Evolutionary conservation across 345 rosid genomes (phyloP).

Genomic region (Pugionium cornutum): DNA sequence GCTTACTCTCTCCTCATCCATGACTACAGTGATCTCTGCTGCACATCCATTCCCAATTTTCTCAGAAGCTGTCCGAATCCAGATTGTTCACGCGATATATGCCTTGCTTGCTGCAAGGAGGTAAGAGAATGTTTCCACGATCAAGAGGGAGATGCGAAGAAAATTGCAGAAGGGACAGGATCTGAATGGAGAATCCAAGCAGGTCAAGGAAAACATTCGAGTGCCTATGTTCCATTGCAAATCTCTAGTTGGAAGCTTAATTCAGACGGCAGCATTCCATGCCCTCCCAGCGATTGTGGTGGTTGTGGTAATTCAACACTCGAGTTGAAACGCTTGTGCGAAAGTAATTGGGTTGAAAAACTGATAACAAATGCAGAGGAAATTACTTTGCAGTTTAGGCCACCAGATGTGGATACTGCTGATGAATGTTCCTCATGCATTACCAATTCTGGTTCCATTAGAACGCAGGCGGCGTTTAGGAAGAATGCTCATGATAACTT

Average conservation of each 20-base stretch:
- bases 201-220: slow-evolving; percentile 10
- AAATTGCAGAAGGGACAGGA: slow-evolving; percentile 1
- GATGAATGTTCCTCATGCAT: slow-evolving; percentile 52
- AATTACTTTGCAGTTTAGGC: slow-evolving; percentile 40
- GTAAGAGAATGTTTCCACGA: slow-evolving; percentile 45
- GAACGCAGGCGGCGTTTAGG: slow-evolving; percentile 59
- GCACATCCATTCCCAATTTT: slow-evolving; percentile 59
- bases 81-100: slow-evolving; percentile 53
- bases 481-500: slow-evolving; percentile 56
- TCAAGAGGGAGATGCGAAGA: slow-evolving; percentile 34
- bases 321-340: slow-evolving; percentile 52
- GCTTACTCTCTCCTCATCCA: background rate
- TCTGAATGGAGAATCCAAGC: no score
- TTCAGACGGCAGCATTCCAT: slow-evolving; percentile 53
- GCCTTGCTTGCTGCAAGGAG: slow-evolving; percentile 62
- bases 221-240: slow-evolving; percentile 1
- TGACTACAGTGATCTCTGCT: slow-evolving; percentile 47
- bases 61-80: slow-evolving; percentile 51
- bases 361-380: slow-evolving; percentile 54
- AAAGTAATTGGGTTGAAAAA: slow-evolving; percentile 45
- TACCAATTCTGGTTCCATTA: slow-evolving; percentile 30
- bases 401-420: slow-evolving; percentile 38
- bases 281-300: slow-evolving; percentile 62
- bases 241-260: slow-evolving; percentile 50
- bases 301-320: slow-evolving; percentile 64